These are phyloP conservation scores for Botrytis fabae DNA, from an alignment of 2,329 filamentous ascomycete genomes.

Conservation along the genomic window DNA sequence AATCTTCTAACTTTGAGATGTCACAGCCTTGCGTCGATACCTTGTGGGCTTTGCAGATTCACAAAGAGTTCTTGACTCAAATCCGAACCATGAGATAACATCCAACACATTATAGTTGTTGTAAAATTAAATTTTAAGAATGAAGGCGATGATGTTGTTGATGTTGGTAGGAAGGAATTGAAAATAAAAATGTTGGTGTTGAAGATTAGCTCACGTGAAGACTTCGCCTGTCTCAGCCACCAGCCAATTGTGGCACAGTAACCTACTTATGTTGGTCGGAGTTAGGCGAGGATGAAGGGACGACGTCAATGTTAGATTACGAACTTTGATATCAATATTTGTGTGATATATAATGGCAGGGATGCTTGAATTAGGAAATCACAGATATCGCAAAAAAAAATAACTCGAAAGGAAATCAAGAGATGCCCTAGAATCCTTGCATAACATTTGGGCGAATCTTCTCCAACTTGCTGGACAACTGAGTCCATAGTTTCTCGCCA, in stretches of 20 bases:
- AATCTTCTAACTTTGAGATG: slow-evolving; percentile 8
- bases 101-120: not conserved
- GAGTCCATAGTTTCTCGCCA: slow-evolving; percentile 47
- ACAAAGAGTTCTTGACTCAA: not conserved
- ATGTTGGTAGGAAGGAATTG: not conserved
- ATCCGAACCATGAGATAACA: not conserved
- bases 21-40: not conserved
- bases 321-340: not conserved
- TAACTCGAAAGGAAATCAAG: not conserved
- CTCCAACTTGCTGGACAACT: slow-evolving; percentile 47
- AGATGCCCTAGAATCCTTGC: not conserved
- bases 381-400: not conserved
- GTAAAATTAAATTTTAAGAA: not conserved
- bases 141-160: not conserved
- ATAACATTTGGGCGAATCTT: slow-evolving; percentile 43
- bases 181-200: not conserved
- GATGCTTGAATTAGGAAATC: not conserved
- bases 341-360: not conserved
- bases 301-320: not conserved
- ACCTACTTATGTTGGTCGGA: not conserved
- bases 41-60: not conserved
- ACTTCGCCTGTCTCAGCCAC: not conserved
- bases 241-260: not conserved
- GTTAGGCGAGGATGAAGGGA: not conserved
- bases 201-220: not conserved